phyloP scores from a whole-genome alignment of 305 asterid genomes.

The Solanum chacoense region DNA sequence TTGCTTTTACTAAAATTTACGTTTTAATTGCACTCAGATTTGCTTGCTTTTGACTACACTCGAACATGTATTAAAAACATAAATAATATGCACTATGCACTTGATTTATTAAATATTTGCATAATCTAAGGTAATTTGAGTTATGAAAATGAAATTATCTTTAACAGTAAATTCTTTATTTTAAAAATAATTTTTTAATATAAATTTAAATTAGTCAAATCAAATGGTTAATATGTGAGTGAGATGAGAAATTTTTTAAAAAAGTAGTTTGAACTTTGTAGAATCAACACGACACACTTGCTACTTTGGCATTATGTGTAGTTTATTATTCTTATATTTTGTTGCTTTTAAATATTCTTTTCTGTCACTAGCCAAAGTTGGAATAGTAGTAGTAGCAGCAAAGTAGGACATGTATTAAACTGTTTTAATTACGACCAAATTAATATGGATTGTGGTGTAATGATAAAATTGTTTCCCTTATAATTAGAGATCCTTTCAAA shows the following conservation, averaged over 20 bases:
- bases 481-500: neutral
- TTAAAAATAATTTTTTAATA: no score
- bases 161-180: no score
- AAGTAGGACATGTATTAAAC: neutral
- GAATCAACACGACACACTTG: neutral
- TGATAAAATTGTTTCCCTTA: rapidly evolving
- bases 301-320: neutral
- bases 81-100: neutral
- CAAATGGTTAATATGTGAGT: neutral
- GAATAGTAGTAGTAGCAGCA: neutral
- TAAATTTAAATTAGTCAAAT: neutral
- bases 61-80: neutral
- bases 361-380: neutral
- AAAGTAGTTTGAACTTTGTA: neutral
- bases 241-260: neutral
- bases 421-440: neutral
- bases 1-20: neutral
- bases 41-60: neutral
- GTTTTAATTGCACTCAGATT: neutral
- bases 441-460: neutral
- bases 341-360: neutral
- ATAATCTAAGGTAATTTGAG: neutral
- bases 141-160: neutral
- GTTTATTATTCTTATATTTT: neutral
- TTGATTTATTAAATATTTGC: neutral